These are phyloP conservation scores for Emericellopsis terricola DNA, from an alignment of 495 filamentous ascomycete genomes.

Conservation along the genomic window DNA sequence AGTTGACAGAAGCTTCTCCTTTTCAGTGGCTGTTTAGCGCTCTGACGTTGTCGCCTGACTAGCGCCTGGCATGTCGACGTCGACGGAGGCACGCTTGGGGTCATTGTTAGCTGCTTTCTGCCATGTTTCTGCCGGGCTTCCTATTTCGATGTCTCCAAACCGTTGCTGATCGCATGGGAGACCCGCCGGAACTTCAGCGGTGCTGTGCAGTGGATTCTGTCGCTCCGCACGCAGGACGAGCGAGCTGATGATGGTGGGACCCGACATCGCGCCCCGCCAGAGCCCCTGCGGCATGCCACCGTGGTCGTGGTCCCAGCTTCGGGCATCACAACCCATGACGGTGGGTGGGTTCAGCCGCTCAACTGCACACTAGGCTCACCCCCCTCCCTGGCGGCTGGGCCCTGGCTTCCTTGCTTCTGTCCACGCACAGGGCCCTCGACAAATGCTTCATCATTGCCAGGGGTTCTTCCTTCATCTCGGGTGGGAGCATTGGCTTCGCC, in stretches of 20 bases:
- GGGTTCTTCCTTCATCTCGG: background rate
- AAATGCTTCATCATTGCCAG: too few species aligned
- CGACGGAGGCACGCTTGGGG: too few species aligned
- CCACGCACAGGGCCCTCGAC: too few species aligned
- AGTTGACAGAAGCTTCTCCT: too few species aligned
- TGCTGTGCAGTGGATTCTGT: too few species aligned
- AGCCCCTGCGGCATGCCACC: background rate
- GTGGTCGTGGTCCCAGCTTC: background rate
- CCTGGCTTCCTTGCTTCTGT: too few species aligned
- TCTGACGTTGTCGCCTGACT: too few species aligned
- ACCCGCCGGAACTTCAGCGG: background rate
- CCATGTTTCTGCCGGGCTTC: background rate
- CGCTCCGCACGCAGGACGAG: too few species aligned
- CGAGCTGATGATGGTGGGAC: too few species aligned
- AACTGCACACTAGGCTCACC: background rate
- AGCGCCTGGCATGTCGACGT: too few species aligned
- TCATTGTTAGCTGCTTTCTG: background rate
- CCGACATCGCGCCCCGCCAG: too few species aligned
- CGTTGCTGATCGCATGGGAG: background rate
- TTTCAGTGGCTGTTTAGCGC: too few species aligned
- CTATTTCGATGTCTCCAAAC: background rate
- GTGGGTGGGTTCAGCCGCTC: background rate
- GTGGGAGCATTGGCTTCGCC: background rate
- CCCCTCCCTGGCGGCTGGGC: background rate
- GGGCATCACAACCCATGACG: background rate